Evolutionary conservation across 2,329 filamentous ascomycete genomes (phyloP).

Genomic region (Domatiomyces globalis): DNA sequence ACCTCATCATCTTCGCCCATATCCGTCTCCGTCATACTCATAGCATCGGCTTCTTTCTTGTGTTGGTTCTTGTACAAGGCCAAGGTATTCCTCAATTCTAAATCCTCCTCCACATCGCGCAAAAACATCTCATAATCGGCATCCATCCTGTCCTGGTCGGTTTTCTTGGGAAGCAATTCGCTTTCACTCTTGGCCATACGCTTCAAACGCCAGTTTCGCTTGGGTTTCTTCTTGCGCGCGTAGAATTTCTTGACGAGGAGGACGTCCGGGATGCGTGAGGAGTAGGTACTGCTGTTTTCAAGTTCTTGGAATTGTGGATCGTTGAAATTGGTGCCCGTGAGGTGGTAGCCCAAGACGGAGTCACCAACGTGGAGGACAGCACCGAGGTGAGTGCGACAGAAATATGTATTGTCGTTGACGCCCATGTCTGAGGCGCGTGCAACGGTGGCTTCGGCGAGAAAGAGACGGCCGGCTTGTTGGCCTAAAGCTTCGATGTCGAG

Average conservation of each 20-base stretch:
- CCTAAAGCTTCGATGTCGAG: conserved; percentile 82
- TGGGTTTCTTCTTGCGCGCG: conserved; percentile 66
- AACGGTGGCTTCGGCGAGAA: conserved; percentile 75
- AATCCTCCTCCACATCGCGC: conserved; percentile 89
- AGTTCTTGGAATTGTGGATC: conserved; percentile 71
- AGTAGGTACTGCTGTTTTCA: conserved; percentile 62
- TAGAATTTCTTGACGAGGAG: conserved; percentile 96
- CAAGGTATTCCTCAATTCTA: conserved; percentile 69
- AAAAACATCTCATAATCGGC: conserved; percentile 95
- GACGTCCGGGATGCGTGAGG: conserved; percentile 73
- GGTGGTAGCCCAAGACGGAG: conserved; percentile 84
- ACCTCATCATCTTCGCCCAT: conserved; percentile 50
- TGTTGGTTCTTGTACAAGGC: conserved; percentile 63
- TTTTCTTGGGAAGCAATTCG: conserved; percentile 71
- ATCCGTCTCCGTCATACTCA: conserved; percentile 38
- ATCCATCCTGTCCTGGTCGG: conserved; percentile 77
- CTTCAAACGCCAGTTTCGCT: conserved; percentile 85
- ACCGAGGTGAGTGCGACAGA: conserved; percentile 79
- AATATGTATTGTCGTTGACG: conserved; percentile 73
- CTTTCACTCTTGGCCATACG: conserved; percentile 83
- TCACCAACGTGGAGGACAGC: conserved; percentile 75
- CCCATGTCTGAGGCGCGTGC: conserved; percentile 78
- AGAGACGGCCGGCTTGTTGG: conserved; percentile 62
- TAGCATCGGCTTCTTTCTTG: conserved; percentile 36
- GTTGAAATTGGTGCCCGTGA: conserved; percentile 86